Conservation (phyloP, 129 eudicot genomes). For the Flaveria linearis region DNA sequence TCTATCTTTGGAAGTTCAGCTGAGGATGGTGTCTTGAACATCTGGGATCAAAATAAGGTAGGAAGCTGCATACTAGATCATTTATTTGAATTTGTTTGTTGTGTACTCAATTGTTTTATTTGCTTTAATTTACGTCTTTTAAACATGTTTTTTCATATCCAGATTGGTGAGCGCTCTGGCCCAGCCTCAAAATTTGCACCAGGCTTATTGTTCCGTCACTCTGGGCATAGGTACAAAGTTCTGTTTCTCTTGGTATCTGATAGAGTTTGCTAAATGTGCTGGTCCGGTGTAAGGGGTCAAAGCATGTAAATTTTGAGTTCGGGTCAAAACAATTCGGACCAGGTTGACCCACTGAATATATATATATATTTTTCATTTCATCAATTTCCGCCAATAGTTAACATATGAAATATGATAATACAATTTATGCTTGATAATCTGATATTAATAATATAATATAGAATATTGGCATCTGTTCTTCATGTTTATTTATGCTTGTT, state of each 20-base stretch:
- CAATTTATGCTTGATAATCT: neutral
- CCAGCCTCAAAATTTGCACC: constrained; percentile 45
- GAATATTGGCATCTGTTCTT: neutral
- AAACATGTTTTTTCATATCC: constrained; percentile 9
- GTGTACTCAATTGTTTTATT: neutral
- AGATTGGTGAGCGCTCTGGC: constrained; percentile 62
- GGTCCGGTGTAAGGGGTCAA: neutral
- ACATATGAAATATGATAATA: neutral
- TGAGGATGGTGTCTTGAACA: constrained; percentile 76
- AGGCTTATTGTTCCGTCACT: constrained; percentile 79
- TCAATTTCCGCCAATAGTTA: neutral
- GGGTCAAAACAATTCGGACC: neutral
- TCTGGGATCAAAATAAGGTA: constrained; percentile 86
- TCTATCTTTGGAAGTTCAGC: constrained; percentile 97
- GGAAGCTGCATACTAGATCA: neutral
- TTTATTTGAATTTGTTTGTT: neutral
- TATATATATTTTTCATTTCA: too few relatives aligned
- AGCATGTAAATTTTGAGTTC: neutral
- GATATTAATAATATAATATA: neutral
- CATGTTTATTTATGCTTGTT: too few relatives aligned
- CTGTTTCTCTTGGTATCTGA: neutral
- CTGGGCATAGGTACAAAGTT: constrained; percentile 78
- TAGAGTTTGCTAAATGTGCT: neutral
- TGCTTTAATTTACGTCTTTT: neutral
- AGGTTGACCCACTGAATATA: constrained; percentile 4